Evolutionary conservation across 768 basidiomycete genomes (phyloP), one percentile per base, ranked within the genome.

Genomic region (Tulasnella sp.): DNA sequence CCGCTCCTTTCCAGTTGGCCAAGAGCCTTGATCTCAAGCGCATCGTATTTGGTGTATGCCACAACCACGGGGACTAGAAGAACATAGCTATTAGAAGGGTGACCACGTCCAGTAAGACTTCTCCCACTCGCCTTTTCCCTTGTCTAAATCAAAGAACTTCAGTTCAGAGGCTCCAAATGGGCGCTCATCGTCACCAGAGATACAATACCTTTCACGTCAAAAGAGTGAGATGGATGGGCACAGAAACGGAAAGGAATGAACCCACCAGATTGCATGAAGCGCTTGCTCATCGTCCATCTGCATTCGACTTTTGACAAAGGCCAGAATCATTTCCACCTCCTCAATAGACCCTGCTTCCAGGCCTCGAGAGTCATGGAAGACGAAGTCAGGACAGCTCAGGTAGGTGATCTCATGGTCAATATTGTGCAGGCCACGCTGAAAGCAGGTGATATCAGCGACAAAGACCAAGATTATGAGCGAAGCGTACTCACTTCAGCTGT

Each of bases 281-380:
- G 17, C n/a, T 5, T 31, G 7, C 5, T 8, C 19, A 27, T 7
- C 19, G 15, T 38, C 15, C 34, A 7, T 38, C 34, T 5, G 7
- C 34, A 5, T 38, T 15, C 15, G 50, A 19, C 4, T 19, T n/a
- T n/a, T n/a, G 21, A 76, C 66, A 61, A 76, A 76, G 1, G 46
- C 45, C 48, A 61, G 64, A 22, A 75, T 68, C 7, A 53, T 64
- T 1, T 66, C 52, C 2, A 73, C 53, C 59, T 75, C 70, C 2
- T 64, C 58, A 0, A 25, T 63, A 2, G 62, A 63, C 2, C 74
- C 74, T 19, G 70, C 60, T 63, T 75, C 73, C 49, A 76, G 73
- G 3, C 74, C 75, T 43, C 66, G 59, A 17, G 75, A 76, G 58
- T 76, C 74, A 44, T 75, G 75, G 57, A 75, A 75, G 21, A 74